phyloP scores from a whole-genome alignment of 805 yeast genomes.

The Wickerhamiella cacticola region DNA sequence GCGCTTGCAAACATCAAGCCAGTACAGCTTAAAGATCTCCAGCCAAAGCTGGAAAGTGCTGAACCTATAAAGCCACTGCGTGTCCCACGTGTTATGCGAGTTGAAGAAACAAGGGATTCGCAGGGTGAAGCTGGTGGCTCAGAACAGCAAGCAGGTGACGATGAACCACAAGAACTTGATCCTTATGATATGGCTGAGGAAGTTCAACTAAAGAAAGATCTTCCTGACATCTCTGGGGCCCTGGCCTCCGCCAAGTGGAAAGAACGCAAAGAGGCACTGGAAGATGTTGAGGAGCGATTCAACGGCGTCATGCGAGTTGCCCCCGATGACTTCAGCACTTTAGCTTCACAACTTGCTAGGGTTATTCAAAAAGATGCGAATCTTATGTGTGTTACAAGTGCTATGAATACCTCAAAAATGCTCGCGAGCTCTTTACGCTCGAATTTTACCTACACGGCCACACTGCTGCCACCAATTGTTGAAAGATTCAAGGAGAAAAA shows the following conservation, averaged over 20 bases:
- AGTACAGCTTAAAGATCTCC: conserved; percentile 77
- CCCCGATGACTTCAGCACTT: conserved; percentile 48
- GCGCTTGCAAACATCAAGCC: conserved; percentile 57
- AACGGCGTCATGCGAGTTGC: conserved; percentile 37
- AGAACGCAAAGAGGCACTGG: conserved; percentile 76
- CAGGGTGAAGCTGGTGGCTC: conserved; percentile 1
- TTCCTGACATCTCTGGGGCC: conserved; percentile 54
- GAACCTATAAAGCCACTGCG: conserved; percentile 23
- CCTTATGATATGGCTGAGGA: conserved; percentile 63
- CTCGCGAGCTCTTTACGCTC: conserved; percentile 51
- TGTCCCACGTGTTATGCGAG: conserved; percentile 1
- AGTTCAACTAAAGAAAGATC: conserved; percentile 48
- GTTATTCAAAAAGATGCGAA: conserved; percentile 73
- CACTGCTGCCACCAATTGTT: conserved; percentile 49
- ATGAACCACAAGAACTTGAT: conserved; percentile 33
- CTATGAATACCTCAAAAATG: conserved; percentile 52
- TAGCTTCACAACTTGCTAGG: conserved; percentile 54
- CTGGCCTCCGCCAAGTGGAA: conserved; percentile 71
- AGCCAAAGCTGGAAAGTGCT: conserved; percentile 50
- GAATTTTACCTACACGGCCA: conserved; percentile 42
- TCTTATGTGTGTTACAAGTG: conserved; percentile 68
- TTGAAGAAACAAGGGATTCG: conserved; percentile 4
- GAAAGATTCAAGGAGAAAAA: conserved; percentile 87
- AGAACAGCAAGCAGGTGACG: background rate
- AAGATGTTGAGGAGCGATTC: conserved; percentile 35